Base-by-base conservation (phyloP, 345 rosid species). In the Laguncularia racemosa region DNA sequence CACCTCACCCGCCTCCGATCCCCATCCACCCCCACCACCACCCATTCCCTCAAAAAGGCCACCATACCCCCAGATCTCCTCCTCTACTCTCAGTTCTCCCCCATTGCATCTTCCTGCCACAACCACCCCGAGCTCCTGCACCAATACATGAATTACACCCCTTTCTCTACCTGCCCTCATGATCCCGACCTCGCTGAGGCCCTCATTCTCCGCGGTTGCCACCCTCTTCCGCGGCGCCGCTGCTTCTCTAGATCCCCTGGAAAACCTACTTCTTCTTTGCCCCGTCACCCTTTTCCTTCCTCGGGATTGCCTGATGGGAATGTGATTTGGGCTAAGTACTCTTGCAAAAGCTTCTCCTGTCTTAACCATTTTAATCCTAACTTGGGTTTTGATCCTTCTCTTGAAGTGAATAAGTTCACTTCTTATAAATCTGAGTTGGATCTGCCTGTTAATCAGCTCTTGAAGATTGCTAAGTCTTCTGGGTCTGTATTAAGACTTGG, bases 221-320 rank as follows among this genome's bases (percentile, higher is more conserved):
- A 89, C 72, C 99, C 97, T 0, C 91, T 87, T 44, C 99, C 99
- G 50, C 97, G 99, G 67, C 99, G 99, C 57, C 96, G 99, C 26
- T 93, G 99, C 84, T 89, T 89, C 81, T 85, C 99, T 14, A 68
- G 70, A 26, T 84, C 95, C 51, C 89, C 97, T 13, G 53, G 76
- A 2, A 85, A 79, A 48, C 74, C 84, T 2, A 53, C 84, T 1
- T 62, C 72, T 23, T 20, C 60, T 5, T 52, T 64, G 44, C 79
- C 93, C 1, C 64, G 20, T 3, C 38, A 74, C 48, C 87, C 88
- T 10, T 86, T 81, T 68, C 78, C 82, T 13, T 60, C 83, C 14
- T 62, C 88, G 2, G 40, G 40, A 33, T 84, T 84, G 20, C 86
- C 83, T 0, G 97, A 87, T 26, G 76, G 91, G 10, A 69, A 68